Base-by-base conservation (phyloP, 2,329 filamentous ascomycete species). In the Beauveria sp. region DNA sequence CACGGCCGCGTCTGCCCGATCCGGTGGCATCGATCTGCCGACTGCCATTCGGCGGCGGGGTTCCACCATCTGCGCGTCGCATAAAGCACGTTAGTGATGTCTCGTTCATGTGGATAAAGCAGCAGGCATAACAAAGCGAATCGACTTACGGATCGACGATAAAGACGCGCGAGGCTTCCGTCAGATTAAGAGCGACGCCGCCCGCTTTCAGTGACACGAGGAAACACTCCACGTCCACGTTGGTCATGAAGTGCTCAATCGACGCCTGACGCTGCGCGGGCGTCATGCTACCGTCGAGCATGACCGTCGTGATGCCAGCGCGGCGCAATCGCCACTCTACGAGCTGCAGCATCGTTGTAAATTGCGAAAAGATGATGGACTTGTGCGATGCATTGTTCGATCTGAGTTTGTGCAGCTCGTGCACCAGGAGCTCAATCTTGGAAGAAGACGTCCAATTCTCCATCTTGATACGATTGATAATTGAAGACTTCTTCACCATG, bases 1-100 rank as follows among this genome's bases (percentile, higher is more conserved):
- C 95, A 98, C 31, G 93, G 93, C 8, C 95, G 89, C 52, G 88
- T 90, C 78, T 99, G 95, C 38, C 95, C 95, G 67, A 98, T 99
- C 61, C 95, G 92, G 76, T 98, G 95, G 71, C 89, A 92, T 66
- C 90, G 85, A 73, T 99, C 95, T 3, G 95, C 95, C 64, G 90
- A 95, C 76, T 99, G 95, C 95, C 95, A 99, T 77, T 99, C 95
- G 0, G 93, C 93, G n/a, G 93, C 93, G n/a, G 95, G 95, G 68
- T 98, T 98, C 95, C 95, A 99, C 95, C 95, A 98, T 67, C 89
- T 92, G 67, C 24, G 3, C 7, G 24, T 46, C 3, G n/a, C 28
- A 45, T n/a, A n/a, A 42, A 38, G 63, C 28, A 5, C 20, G 58
- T 77, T 64, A 74, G 67, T 55, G n/a, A n/a, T 16, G 18, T 16